These are phyloP conservation scores for Metarhizium humberi DNA, from an alignment of 2,329 filamentous ascomycete species.

Conservation along the genomic window DNA sequence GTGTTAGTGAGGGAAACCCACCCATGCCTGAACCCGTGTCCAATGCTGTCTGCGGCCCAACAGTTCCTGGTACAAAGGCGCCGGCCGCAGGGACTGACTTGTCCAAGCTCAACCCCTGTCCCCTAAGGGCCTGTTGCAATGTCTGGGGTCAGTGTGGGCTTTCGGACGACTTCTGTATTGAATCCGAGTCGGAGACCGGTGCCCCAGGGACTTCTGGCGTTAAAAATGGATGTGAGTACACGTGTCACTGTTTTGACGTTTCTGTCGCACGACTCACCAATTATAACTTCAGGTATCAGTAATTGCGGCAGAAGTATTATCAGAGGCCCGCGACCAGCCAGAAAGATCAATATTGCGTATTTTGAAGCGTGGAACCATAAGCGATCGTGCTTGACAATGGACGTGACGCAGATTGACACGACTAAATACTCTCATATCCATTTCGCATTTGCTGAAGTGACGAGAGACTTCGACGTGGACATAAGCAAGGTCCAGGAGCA, in stretches of 20 bases:
- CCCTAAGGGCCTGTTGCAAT: slow-evolving; percentile 20
- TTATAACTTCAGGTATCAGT: too few relatives aligned
- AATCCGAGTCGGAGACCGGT: slow-evolving; percentile 16
- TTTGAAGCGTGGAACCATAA: slow-evolving; percentile 8
- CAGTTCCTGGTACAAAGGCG: slow-evolving; percentile 17
- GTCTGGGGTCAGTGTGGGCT: slow-evolving; percentile 33
- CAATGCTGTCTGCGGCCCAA: slow-evolving; percentile 25
- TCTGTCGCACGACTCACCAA: too few relatives aligned
- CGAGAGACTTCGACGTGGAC: slow-evolving; percentile 7
- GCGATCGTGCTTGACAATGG: too few relatives aligned
- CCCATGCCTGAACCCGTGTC: slow-evolving; percentile 22
- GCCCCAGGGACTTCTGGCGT: slow-evolving; percentile 25
- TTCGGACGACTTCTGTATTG: slow-evolving; percentile 27
- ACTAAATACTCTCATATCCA: slow-evolving; percentile 22
- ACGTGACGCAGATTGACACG: slow-evolving; percentile 6
- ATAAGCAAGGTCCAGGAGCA: slow-evolving; percentile 10
- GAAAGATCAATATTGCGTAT: slow-evolving; percentile 14
- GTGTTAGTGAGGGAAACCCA: slow-evolving; percentile 22
- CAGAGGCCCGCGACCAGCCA: too few relatives aligned
- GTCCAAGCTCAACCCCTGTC: slow-evolving; percentile 18
- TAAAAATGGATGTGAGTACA: slow-evolving; percentile 13
- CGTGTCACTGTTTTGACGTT: too few relatives aligned
- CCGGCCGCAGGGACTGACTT: slow-evolving; percentile 10
- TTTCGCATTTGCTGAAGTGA: slow-evolving; percentile 25
- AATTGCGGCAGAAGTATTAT: too few relatives aligned